Base-by-base conservation (phyloP, 2,329 filamentous ascomycete genomes). In the Coleophoma crateriformis region DNA sequence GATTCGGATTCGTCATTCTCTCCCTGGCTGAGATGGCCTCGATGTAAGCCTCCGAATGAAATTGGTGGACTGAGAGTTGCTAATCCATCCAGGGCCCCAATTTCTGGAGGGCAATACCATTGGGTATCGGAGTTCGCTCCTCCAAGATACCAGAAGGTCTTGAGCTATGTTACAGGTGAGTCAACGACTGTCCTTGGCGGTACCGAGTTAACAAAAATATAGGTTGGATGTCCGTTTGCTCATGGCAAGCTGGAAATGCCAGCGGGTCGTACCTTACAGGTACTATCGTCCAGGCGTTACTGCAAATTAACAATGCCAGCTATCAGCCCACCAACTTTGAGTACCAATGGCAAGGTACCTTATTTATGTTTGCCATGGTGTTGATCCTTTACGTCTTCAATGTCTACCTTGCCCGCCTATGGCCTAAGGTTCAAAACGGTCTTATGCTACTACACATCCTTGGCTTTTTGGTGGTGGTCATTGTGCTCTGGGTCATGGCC, bases 61-160 rank as follows among this genome's bases (percentile, higher is more conserved):
- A 19, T 19, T 19, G 19, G 19, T 19, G 19, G 19, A 19, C 19
- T 19, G 19, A 19, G 19, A 19, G 19, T 19, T n/a, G n/a, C 19
- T 19, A 19, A 8, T 8, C 45, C 33, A 19, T 10, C 34, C 34
- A 43, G 40, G 68, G 76, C 76, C 3, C 79, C 79, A 0, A 81
- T 75, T 0, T 71, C 72, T 3, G 78, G 78, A 19, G 78, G 78
- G 4, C 77, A 81, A 54, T 81, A 80, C 51, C 75, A 78, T 54
- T 80, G 76, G 77, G 75, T 79, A 1, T 77, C 71, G 1, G 74
- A 77, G 45, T 77, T 79, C 52, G 70, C 75, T 0, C 72, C 76
- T 0, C 64, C 61, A 0, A 63, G 63, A 40, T 66, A 69, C 45
- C 76, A 81, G 53, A 76, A 73, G 50, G 71, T 74, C 35, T 64